A percentile compares a stretch with the other conserved stretches of the same genome.
Evolutionary conservation across 2,329 filamentous ascomycete genomes (phyloP).

Genomic region (Scortechinia acanthostroma): DNA sequence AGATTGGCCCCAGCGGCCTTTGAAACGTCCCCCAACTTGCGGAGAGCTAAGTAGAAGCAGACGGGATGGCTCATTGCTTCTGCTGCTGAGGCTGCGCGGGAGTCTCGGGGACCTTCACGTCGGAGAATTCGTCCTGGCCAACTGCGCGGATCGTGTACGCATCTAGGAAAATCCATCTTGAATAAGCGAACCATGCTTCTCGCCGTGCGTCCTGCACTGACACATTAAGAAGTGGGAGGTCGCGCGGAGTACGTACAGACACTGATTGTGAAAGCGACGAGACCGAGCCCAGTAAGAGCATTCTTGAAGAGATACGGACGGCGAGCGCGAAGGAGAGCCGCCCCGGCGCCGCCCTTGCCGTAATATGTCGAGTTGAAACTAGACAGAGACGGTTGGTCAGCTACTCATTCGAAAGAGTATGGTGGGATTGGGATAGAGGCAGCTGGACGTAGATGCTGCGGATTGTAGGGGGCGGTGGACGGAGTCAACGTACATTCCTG

Average conservation of each 20-base stretch:
- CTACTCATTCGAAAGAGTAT: too few relatives aligned
- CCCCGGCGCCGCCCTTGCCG: slow-evolving; percentile 78
- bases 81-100: background rate
- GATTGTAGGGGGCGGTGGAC: background rate
- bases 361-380: slow-evolving; percentile 71
- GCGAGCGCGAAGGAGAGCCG: slow-evolving; percentile 83
- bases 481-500: slow-evolving; percentile 11
- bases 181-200: too few relatives aligned
- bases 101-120: background rate
- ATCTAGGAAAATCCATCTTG: too few relatives aligned
- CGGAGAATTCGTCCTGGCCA: slow-evolving; percentile 1
- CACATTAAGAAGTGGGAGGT: too few relatives aligned
- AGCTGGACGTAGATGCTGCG: too few relatives aligned
- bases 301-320: slow-evolving; percentile 91
- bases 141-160: background rate
- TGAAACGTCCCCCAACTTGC: too few relatives aligned
- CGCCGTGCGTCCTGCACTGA: too few relatives aligned
- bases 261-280: slow-evolving; percentile 69
- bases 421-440: background rate
- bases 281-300: slow-evolving; percentile 68
- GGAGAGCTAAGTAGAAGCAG: background rate
- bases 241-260: slow-evolving; percentile 80
- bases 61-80: background rate
- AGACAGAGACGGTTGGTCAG: too few relatives aligned
- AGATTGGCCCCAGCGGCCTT: background rate